Percentiles rank a stretch among this genome's conserved stretches.
phyloP scores from a whole-genome alignment of 176 grass and related monocot species.

The Ampelocalamus luodianensis region DNA sequence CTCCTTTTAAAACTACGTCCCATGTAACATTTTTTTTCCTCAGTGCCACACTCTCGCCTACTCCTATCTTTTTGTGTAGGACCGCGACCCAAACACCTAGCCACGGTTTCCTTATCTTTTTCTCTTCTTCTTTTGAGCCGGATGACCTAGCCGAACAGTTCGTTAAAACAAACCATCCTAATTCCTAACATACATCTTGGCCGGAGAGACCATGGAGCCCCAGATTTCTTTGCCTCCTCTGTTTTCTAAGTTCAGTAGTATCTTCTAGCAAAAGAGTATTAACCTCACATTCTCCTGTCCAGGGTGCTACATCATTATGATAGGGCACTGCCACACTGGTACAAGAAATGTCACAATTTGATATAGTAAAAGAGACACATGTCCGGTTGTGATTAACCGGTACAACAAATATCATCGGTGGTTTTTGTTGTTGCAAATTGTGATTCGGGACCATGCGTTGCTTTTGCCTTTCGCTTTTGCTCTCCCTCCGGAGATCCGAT shows the following conservation, averaged over 20 bases:
- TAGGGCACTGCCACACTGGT: background rate
- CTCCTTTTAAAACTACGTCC: background rate
- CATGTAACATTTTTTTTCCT: background rate
- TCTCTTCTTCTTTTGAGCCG: background rate
- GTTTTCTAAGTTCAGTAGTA: background rate
- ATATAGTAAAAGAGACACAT: background rate
- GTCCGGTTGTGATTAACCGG: background rate
- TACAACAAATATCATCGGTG: background rate
- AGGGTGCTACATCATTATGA: background rate
- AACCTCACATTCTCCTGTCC: background rate
- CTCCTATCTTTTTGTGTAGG: background rate
- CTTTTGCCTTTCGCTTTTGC: conserved; percentile 7
- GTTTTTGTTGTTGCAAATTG: background rate
- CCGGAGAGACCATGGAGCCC: background rate
- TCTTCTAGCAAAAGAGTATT: background rate
- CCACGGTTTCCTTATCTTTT: background rate
- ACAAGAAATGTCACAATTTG: background rate
- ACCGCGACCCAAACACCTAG: background rate
- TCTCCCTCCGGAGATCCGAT: too few relatives aligned
- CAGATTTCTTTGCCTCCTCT: background rate
- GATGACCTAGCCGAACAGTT: conserved; percentile 4
- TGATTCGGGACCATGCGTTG: background rate
- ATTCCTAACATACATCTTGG: background rate
- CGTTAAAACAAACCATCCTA: background rate
- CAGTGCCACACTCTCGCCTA: background rate